Evolutionary conservation across 31 red algal genomes (phyloP).

Genomic region (Asparagopsis taxiformis): DNA sequence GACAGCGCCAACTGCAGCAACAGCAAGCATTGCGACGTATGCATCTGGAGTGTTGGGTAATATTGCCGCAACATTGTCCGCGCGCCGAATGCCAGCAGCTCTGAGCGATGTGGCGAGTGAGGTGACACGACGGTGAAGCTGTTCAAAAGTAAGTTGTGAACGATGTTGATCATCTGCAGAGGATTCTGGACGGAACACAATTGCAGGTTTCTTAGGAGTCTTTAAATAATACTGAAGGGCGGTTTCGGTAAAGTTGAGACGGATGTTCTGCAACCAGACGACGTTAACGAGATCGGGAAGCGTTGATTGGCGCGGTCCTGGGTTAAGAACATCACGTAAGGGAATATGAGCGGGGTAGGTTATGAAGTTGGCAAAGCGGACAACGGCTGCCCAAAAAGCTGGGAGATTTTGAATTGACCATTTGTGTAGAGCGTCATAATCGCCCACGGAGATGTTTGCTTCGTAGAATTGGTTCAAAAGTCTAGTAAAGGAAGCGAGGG

Average conservation of each 20-base stretch:
- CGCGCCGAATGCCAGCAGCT: conserved; percentile 9
- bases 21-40: conserved; percentile 63
- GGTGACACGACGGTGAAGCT: conserved; percentile 24
- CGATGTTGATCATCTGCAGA: conserved; percentile 11
- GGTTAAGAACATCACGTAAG: not conserved
- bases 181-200: conserved; percentile 9
- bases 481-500: conserved; percentile 3
- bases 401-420: conserved; percentile 39
- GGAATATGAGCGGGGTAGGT: not conserved
- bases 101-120: conserved; percentile 8
- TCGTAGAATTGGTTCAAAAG: not conserved
- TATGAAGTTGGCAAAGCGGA: conserved; percentile 34
- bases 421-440: conserved; percentile 24
- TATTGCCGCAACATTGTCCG: conserved; percentile 57
- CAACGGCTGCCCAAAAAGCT: conserved; percentile 53
- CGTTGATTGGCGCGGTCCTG: conserved; percentile 4
- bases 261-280: conserved; percentile 38
- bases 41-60: conserved; percentile 63
- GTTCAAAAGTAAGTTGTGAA: conserved; percentile 9
- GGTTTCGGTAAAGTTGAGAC: conserved; percentile 53
- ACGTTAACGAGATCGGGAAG: conserved; percentile 31
- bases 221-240: conserved; percentile 33
- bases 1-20: conserved; percentile 50
- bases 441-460: not conserved
- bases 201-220: not conserved